These are phyloP conservation scores for Ogataea ganodermae DNA, from an alignment of 805 yeast genomes.

Conservation along the genomic window DNA sequence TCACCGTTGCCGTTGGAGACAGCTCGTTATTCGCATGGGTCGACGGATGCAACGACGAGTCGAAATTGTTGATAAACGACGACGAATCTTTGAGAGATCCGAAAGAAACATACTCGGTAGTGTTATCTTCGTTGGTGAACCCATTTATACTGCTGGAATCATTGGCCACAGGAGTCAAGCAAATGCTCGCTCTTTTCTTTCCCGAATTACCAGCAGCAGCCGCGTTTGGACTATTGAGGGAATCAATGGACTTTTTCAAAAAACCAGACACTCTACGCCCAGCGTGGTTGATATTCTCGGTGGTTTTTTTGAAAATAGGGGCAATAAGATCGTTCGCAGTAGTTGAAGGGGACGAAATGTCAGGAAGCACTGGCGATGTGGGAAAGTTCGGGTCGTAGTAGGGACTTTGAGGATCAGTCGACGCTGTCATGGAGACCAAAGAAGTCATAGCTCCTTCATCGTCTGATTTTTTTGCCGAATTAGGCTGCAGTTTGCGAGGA, in stretches of 20 bases:
- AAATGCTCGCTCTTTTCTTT: slow-evolving; percentile 1
- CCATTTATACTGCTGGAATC: slow-evolving; percentile 1
- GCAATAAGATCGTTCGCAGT: slow-evolving; percentile 23
- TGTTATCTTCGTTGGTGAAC: slow-evolving; percentile 16
- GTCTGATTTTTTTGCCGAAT: slow-evolving; percentile 4
- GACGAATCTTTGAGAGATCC: slow-evolving; percentile 38
- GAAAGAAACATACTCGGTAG: slow-evolving; percentile 41
- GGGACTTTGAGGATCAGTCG: slow-evolving; percentile 26
- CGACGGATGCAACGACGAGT: slow-evolving; percentile 9
- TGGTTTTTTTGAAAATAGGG: slow-evolving; percentile 28
- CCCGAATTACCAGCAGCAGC: not conserved
- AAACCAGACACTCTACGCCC: slow-evolving; percentile 32
- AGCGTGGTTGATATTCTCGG: slow-evolving; percentile 29
- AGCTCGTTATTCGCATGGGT: slow-evolving; percentile 4
- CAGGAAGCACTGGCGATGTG: slow-evolving; percentile 12
- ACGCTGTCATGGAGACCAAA: slow-evolving; percentile 23
- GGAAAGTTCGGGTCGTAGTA: slow-evolving; percentile 22
- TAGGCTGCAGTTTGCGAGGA: slow-evolving; percentile 20
- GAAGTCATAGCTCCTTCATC: slow-evolving; percentile 22
- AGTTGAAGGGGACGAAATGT: slow-evolving; percentile 9
- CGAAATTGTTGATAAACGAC: slow-evolving; percentile 21
- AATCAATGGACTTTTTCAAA: slow-evolving; percentile 28
- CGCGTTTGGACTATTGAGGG: slow-evolving; percentile 14
- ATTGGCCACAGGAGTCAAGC: slow-evolving; percentile 9
- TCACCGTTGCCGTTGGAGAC: slow-evolving; percentile 13